Percentiles rank a stretch among this genome's conserved stretches.
phyloP scores from a whole-genome alignment of 257 asterid genomes.

The Lantana camara region DNA sequence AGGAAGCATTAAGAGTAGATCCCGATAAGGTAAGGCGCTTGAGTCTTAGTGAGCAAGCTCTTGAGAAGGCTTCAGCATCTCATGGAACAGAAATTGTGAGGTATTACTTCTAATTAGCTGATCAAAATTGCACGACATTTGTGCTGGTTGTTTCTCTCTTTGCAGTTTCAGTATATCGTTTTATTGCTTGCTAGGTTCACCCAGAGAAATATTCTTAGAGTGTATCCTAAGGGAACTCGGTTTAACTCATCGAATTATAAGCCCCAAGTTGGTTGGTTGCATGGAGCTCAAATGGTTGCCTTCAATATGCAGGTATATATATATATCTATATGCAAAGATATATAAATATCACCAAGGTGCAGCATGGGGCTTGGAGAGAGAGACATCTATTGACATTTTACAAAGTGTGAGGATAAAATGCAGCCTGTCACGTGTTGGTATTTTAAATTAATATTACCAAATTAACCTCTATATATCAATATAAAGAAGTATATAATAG shows the following conservation, averaged over 20 bases:
- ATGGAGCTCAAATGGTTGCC: constrained; percentile 96
- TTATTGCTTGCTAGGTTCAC: constrained; percentile 58
- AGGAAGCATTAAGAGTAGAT: constrained; percentile 55
- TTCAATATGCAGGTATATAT: constrained; percentile 81
- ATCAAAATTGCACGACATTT: constrained; percentile 12
- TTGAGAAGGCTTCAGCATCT: constrained; percentile 60
- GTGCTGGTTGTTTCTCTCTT: neutral
- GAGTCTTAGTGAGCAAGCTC: constrained; percentile 81
- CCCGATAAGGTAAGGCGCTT: constrained; percentile 59
- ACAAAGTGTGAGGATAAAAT: too few species aligned
- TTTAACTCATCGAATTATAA: constrained; percentile 82
- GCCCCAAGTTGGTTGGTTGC: constrained; percentile 86
- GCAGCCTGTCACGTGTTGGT: too few species aligned
- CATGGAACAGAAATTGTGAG: constrained; percentile 44
- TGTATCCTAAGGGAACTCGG: constrained; percentile 86
- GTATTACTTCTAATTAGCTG: constrained; percentile 28
- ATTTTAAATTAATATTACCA: too few species aligned
- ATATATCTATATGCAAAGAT: too few species aligned
- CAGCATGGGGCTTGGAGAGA: too few species aligned
- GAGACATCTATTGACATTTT: too few species aligned
- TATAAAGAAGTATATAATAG: too few species aligned
- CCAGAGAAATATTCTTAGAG: constrained; percentile 72
- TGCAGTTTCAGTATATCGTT: constrained; percentile 18
- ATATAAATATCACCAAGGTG: too few species aligned
- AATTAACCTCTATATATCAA: too few species aligned